A percentile compares a stretch with the other conserved stretches of the same genome.
These are phyloP conservation scores for Haplosporangium gracile DNA, from an alignment of 192 early-diverging fungal genomes.

Conservation along the genomic window DNA sequence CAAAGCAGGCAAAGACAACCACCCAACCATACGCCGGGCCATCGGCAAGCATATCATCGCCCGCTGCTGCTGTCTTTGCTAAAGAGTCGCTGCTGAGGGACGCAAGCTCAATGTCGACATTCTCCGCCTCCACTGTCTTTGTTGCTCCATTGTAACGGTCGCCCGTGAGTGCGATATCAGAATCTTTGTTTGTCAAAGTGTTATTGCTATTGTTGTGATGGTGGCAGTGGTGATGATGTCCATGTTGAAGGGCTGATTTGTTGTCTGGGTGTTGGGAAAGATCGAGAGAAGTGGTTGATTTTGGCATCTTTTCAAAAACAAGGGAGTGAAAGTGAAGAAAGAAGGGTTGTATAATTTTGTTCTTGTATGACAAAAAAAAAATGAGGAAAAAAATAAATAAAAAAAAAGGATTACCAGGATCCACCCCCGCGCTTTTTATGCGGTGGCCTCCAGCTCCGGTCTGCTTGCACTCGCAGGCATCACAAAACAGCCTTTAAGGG, in stretches of 20 bases:
- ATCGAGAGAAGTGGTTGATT: background rate
- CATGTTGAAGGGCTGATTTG: background rate
- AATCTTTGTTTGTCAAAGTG: background rate
- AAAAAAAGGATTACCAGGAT: no score
- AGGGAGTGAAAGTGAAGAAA: background rate
- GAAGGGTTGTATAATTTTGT: background rate
- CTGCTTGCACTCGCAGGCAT: no score
- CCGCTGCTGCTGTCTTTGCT: background rate
- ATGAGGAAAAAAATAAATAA: no score
- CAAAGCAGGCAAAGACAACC: constrained; percentile 56
- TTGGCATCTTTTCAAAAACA: background rate
- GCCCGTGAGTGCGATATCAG: background rate
- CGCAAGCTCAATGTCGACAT: background rate
- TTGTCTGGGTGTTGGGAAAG: background rate
- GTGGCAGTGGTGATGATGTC: background rate
- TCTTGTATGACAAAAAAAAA: no score
- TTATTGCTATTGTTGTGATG: background rate
- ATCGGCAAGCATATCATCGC: constrained; percentile 17
- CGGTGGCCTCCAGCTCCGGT: no score
- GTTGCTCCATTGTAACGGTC: background rate
- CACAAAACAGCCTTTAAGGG: no score
- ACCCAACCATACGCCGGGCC: constrained; percentile 64
- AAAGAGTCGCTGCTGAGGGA: background rate
- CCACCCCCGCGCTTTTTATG: no score
- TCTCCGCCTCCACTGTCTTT: background rate